A percentile compares a stretch with the other conserved stretches of the same genome.
Evolutionary conservation across 495 filamentous ascomycete species (phyloP).

Genomic region (Paragyromitra xinjiangensis): DNA sequence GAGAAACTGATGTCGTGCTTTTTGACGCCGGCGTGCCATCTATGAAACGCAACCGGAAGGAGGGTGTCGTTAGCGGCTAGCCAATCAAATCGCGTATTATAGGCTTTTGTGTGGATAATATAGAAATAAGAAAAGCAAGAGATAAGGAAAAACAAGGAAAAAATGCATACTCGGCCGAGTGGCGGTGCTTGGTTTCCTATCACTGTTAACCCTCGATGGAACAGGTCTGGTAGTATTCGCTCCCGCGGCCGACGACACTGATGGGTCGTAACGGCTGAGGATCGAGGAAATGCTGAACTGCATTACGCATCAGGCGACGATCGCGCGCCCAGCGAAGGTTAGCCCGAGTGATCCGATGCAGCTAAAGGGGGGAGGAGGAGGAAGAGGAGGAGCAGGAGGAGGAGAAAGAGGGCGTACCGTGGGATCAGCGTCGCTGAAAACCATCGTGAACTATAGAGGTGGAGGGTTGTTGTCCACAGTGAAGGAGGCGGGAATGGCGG

Average conservation of each 20-base stretch:
- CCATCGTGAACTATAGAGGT: constrained; percentile 46
- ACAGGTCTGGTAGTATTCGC: constrained; percentile 38
- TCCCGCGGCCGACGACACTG: constrained; percentile 28
- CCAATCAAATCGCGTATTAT: constrained; percentile 38
- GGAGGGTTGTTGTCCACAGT: constrained; percentile 18
- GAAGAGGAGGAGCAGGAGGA: constrained; percentile 12
- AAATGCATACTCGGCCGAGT: constrained; percentile 39
- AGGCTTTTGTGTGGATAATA: constrained; percentile 12
- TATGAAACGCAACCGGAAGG: constrained; percentile 28
- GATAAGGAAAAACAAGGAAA: constrained; percentile 1
- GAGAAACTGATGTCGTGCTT: constrained; percentile 7
- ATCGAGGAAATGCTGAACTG: constrained; percentile 57
- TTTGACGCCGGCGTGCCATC: constrained; percentile 37
- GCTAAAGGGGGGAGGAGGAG: constrained; percentile 18
- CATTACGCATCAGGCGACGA: constrained; percentile 43
- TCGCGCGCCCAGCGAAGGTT: constrained; percentile 37
- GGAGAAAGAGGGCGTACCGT: constrained; percentile 41
- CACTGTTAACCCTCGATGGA: constrained; percentile 40
- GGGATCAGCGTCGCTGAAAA: constrained; percentile 52
- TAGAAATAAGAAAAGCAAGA: constrained; percentile 12
- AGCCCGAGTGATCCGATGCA: constrained; percentile 26
- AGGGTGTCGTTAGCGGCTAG: constrained; percentile 33
- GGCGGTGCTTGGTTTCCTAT: constrained; percentile 28
- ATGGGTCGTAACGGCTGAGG: constrained; percentile 53
- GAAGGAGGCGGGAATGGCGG: constrained; percentile 10